phyloP scores from a whole-genome alignment of 495 filamentous ascomycete genomes.

The Amniculicola lignicola region DNA sequence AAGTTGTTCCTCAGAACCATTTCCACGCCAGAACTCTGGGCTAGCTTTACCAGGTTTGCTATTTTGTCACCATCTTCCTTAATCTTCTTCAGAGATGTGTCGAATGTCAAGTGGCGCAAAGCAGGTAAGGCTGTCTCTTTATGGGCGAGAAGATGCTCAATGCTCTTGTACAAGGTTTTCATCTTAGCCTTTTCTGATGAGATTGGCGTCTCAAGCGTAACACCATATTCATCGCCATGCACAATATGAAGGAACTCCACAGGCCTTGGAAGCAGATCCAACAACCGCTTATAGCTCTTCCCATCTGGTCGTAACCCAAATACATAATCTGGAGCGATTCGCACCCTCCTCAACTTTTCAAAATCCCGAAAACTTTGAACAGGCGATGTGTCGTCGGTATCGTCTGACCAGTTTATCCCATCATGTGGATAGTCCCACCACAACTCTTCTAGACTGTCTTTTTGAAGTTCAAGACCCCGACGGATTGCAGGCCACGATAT shows the following conservation, averaged over 20 bases:
- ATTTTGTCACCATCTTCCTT: not conserved
- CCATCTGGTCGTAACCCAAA: not conserved
- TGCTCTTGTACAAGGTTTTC: not conserved
- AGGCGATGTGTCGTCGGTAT: not conserved
- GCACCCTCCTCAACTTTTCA: not conserved
- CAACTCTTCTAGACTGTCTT: not conserved
- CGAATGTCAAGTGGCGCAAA: not conserved
- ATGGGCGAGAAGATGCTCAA: not conserved
- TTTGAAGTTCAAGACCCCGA: not conserved
- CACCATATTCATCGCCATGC: not conserved
- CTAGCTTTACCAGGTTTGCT: not conserved
- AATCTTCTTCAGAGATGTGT: not conserved
- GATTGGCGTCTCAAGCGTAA: no score
- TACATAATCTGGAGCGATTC: not conserved
- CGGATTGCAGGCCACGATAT: not conserved
- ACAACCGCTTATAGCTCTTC: not conserved
- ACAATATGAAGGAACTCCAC: not conserved
- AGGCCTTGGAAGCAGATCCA: not conserved
- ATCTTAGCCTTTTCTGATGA: no score
- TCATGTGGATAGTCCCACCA: not conserved
- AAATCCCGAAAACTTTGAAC: not conserved
- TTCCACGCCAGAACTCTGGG: not conserved
- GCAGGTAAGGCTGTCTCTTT: not conserved
- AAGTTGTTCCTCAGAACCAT: not conserved
- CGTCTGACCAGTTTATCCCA: not conserved